These are phyloP conservation scores for Hemileccinum impolitum DNA, from an alignment of 768 basidiomycete genomes.

Conservation along the genomic window DNA sequence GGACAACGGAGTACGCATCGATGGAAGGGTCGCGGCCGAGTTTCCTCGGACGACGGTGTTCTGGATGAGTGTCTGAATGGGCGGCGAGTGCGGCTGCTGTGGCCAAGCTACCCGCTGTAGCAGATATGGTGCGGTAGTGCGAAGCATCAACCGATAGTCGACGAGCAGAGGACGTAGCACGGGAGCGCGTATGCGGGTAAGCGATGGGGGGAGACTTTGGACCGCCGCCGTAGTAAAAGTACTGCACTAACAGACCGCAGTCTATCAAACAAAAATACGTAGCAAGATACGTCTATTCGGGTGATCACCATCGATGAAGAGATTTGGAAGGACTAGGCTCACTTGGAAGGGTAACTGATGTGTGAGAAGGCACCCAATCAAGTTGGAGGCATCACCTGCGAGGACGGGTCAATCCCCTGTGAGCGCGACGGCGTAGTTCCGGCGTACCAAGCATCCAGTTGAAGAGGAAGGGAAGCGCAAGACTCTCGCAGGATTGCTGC, in stretches of 20 bases:
- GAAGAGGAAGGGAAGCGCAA: conserved; percentile 88
- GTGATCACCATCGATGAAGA: conserved; percentile 6
- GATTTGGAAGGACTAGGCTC: conserved; percentile 20
- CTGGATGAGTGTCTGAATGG: conserved; percentile 49
- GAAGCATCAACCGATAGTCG: conserved; percentile 53
- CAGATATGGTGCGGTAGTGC: conserved; percentile 66
- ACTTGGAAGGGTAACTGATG: conserved; percentile 95
- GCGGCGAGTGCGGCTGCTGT: conserved; percentile 68
- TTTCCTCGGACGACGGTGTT: conserved; percentile 32
- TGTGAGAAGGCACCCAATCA: conserved; percentile 88
- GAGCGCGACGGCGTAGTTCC: conserved; percentile 6
- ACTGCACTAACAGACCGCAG: conserved; percentile 70
- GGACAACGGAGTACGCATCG: conserved; percentile 16
- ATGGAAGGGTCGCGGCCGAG: conserved; percentile 21
- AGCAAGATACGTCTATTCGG: conserved; percentile 78
- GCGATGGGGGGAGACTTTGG: conserved; percentile 33
- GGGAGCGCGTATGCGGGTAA: conserved; percentile 39
- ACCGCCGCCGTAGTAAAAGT: conserved; percentile 63
- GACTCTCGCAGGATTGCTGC: conserved; percentile 79
- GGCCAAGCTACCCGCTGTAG: conserved; percentile 70
- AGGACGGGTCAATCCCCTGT: conserved; percentile 7
- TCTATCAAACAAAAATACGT: conserved; percentile 89
- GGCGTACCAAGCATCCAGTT: conserved; percentile 87
- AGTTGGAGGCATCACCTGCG: conserved; percentile 87
- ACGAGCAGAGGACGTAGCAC: conserved; percentile 43